Conservation (phyloP, 768 basidiomycete species). For the Bullera alba region DNA sequence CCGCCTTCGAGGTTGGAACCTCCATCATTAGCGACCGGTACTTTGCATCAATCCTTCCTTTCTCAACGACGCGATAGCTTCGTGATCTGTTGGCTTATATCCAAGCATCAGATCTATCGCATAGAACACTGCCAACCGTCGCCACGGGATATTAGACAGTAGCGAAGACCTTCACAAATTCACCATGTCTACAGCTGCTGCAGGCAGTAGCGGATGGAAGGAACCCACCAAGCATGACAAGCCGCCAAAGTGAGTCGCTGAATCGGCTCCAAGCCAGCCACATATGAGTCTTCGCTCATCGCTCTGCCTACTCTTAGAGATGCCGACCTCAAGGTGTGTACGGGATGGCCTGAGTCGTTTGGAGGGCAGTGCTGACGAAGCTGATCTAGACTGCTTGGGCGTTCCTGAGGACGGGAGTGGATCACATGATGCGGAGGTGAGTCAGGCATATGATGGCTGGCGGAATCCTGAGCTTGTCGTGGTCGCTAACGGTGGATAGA, state of each 20-base stretch:
- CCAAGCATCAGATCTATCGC: no score
- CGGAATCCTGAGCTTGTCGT: not conserved
- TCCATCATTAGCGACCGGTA: no score
- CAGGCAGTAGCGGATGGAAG: constrained; percentile 11
- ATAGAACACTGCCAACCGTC: no score
- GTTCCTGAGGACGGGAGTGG: constrained; percentile 51
- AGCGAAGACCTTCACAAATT: no score
- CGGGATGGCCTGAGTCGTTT: not conserved
- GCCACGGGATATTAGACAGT: no score
- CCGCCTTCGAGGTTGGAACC: no score
- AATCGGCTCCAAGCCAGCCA: not conserved
- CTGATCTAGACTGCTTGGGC: constrained; percentile 37
- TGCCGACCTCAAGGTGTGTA: constrained; percentile 27
- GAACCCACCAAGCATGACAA: constrained; percentile 40
- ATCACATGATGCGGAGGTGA: constrained; percentile 47
- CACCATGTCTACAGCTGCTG: constrained; percentile 11
- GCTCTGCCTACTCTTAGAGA: constrained; percentile 19
- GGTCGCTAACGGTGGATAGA: constrained; percentile 11
- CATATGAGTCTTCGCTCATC: not conserved
- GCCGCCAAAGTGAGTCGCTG: constrained; percentile 30
- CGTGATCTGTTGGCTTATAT: no score
- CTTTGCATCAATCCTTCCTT: no score
- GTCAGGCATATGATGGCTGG: constrained; percentile 4
- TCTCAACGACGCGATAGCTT: no score
- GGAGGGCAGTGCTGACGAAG: not conserved